These are phyloP conservation scores for Scleroderma citrinum DNA, from an alignment of 768 basidiomycete species.

Conservation along the genomic window DNA sequence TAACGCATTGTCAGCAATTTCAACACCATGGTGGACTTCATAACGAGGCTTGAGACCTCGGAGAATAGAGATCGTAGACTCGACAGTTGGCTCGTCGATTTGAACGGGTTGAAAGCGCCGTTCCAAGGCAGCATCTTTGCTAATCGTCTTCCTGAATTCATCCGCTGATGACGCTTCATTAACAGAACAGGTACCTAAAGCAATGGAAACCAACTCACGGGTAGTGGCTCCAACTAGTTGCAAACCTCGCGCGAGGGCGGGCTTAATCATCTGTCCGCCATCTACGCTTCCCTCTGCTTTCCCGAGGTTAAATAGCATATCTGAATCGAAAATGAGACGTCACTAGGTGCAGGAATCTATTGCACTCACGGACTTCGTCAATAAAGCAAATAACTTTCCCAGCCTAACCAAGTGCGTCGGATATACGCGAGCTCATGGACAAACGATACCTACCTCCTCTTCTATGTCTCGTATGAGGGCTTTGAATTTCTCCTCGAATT, in stretches of 20 bases:
- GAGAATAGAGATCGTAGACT: constrained; percentile 79
- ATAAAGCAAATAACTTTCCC: constrained; percentile 89
- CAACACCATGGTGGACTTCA: constrained; percentile 91
- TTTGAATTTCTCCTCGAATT: constrained; percentile 94
- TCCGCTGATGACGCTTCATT: constrained; percentile 44
- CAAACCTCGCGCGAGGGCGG: constrained; percentile 79
- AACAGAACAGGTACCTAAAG: neutral
- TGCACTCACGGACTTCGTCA: constrained; percentile 81
- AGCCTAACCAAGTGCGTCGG: constrained; percentile 32
- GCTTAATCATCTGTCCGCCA: constrained; percentile 91
- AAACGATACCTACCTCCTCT: constrained; percentile 50
- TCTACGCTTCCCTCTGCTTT: constrained; percentile 91
- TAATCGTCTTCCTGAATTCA: constrained; percentile 88
- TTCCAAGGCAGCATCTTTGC: constrained; percentile 87
- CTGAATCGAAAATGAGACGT: constrained; percentile 27
- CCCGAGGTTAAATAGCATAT: constrained; percentile 80
- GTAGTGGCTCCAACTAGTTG: constrained; percentile 91
- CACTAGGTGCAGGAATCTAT: neutral
- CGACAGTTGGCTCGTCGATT: constrained; percentile 85
- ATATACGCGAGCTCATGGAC: constrained; percentile 15
- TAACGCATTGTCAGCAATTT: constrained; percentile 81
- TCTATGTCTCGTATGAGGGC: constrained; percentile 86
- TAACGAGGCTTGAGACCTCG: constrained; percentile 81
- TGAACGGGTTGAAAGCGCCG: constrained; percentile 86
- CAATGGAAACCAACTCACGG: constrained; percentile 43